A percentile compares a stretch with the other conserved stretches of the same genome.
These are phyloP conservation scores for Solanum chaucha DNA, from an alignment of 257 asterid species.

Conservation along the genomic window DNA sequence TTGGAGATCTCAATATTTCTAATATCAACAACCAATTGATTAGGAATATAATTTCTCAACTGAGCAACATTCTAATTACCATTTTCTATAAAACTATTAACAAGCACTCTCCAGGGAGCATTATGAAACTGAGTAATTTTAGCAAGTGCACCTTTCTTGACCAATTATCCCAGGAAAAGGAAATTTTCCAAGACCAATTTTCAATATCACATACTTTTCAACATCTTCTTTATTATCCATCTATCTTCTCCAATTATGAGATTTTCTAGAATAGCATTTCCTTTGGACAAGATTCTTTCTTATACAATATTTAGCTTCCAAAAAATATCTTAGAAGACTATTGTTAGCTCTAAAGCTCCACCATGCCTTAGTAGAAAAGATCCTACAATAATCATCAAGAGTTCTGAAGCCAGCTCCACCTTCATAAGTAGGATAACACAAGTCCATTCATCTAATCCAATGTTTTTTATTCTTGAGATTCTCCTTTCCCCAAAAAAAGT, in stretches of 20 bases:
- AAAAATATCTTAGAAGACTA: not conserved
- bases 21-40: not conserved
- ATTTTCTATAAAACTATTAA: not conserved
- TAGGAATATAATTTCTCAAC: not conserved
- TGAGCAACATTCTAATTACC: not conserved
- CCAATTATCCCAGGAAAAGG: not conserved
- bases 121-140: not conserved
- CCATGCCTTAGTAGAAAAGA: not conserved
- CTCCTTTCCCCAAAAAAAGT: not conserved
- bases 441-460: not conserved
- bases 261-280: not conserved
- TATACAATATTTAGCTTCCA: not conserved
- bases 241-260: not conserved
- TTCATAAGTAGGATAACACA: not conserved
- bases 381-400: not conserved
- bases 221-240: not conserved
- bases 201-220: not conserved
- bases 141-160: not conserved
- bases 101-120: not conserved
- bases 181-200: not conserved
- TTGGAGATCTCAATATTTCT: not conserved
- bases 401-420: not conserved
- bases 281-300: not conserved
- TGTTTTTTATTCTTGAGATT: not conserved
- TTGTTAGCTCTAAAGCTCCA: not conserved